Base-by-base conservation (phyloP, 108 stramenopile genomes). In the Nitzschia inconspicua region DNA sequence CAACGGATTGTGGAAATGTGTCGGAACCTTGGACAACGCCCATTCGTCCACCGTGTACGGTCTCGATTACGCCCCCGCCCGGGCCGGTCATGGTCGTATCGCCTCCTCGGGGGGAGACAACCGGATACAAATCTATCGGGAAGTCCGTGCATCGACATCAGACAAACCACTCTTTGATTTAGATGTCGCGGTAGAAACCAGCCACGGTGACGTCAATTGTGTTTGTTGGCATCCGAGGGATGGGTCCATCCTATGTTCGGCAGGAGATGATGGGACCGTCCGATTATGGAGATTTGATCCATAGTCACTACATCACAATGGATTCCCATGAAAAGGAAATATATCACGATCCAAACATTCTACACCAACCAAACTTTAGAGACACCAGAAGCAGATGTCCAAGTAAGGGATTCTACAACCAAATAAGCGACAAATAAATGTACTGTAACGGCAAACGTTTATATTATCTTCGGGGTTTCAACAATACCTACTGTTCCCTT, bases 181-280 rank as follows among this genome's bases (percentile, higher is more conserved):
- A 9, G 95, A 79, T 41, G 76, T 57, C 3, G 44, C 65, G 10
- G 68, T 54, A 4, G 50, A 68, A 0, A 50, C 56, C 25, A 85
- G 80, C 0, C 95, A 96, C 58, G 86, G 73, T 7, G 97, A 99
- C 69, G 89, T 98, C 34, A 99, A 99, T 77, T 94, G 93, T 57
- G 96, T 98, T 4, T 58, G 81, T 39, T 99, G 97, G 97, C 91
- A 89, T 68, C 98, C 98, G 5, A 50, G 25, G 36, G 88, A 86
- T 59, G 83, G 89, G 6, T 86, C 60, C 10, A 31, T 86, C 10
- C 64, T 96, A 26, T 81, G 80, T 3, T 84, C 90, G 10, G 84
- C 77, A n/a, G 89, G 95, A 4, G 97, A 97, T 62, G 97, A 97
- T 63, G 91, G 94, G 7, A 55, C 77, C 10, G 88, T 97, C 43